Evolutionary conservation across 495 filamentous ascomycete genomes (phyloP).

Genomic region (Astrocystis sublimbata): DNA sequence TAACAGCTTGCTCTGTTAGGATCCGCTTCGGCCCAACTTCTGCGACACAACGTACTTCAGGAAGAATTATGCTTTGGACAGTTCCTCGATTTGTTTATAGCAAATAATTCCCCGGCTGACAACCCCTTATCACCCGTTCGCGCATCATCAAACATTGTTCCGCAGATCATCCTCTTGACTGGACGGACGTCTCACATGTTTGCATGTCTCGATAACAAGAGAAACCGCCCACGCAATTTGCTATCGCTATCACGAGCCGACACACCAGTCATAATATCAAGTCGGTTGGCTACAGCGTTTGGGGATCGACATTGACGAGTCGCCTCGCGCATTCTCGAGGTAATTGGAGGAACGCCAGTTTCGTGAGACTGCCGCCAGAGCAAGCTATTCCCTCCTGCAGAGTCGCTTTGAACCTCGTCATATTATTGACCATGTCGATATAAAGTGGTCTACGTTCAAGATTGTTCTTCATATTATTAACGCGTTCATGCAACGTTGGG

Average conservation of each 20-base stretch:
- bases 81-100: not conserved
- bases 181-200: constrained; percentile 6
- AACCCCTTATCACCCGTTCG: constrained; percentile 3
- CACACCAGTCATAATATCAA: not conserved
- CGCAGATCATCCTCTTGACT: constrained; percentile 15
- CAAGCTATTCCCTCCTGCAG: not conserved
- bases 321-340: not conserved
- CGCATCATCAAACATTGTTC: constrained; percentile 17
- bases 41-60: constrained; percentile 22
- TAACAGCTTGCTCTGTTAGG: constrained; percentile 7
- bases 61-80: constrained; percentile 8
- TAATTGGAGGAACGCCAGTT: not conserved
- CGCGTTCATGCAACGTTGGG: constrained; percentile 2
- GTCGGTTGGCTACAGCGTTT: not conserved
- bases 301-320: not conserved
- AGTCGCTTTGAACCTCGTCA: not conserved
- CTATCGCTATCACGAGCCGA: not conserved
- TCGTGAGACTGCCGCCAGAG: too few species aligned
- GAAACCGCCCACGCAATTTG: not conserved
- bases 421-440: constrained; percentile 8
- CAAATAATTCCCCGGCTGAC: constrained; percentile 1
- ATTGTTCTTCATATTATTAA: not conserved
- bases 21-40: constrained; percentile 17
- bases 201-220: constrained; percentile 3
- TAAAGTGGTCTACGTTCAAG: constrained; percentile 2